Evolutionary conservation across 495 filamentous ascomycete species (phyloP).

Genomic region (Massariosphaeria phaeospora): DNA sequence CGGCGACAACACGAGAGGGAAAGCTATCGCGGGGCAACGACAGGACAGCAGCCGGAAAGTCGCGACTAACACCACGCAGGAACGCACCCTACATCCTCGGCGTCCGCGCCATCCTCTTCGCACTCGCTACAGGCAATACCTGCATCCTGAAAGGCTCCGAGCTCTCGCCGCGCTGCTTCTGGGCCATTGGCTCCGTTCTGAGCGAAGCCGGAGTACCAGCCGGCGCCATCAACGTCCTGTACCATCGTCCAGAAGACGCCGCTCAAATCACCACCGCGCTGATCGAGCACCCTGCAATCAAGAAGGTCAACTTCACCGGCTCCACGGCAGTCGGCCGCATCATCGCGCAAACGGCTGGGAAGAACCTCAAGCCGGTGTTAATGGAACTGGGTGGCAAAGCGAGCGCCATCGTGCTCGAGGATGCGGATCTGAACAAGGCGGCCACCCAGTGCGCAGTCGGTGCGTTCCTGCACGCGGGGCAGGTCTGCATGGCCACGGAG

Average conservation of each 20-base stretch:
- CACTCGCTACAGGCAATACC: slow-evolving; percentile 80
- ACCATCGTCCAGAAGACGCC: slow-evolving; percentile 51
- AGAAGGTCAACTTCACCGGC: slow-evolving; percentile 62
- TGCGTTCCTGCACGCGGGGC: slow-evolving; percentile 60
- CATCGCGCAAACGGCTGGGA: slow-evolving; percentile 54
- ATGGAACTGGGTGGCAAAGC: slow-evolving; percentile 62
- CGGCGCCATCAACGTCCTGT: slow-evolving; percentile 55
- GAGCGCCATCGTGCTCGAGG: slow-evolving; percentile 54
- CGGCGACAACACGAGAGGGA: background rate
- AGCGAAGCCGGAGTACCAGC: slow-evolving; percentile 66
- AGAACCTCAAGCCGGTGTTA: slow-evolving; percentile 64
- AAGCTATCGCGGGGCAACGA: too few species aligned
- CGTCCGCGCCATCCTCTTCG: slow-evolving; percentile 54
- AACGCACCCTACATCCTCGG: slow-evolving; percentile 43
- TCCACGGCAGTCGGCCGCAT: slow-evolving; percentile 53
- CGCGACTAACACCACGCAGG: slow-evolving; percentile 16
- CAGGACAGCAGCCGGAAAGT: too few species aligned
- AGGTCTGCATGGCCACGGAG: slow-evolving; percentile 92
- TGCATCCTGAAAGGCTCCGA: slow-evolving; percentile 74
- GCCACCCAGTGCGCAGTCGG: slow-evolving; percentile 50
- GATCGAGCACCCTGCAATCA: slow-evolving; percentile 53
- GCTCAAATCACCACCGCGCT: slow-evolving; percentile 52
- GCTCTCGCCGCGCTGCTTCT: slow-evolving; percentile 68
- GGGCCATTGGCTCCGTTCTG: slow-evolving; percentile 63
- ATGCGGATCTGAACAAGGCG: slow-evolving; percentile 55